phyloP scores from a whole-genome alignment of 768 basidiomycete species.

The Trametes cinnabarina region DNA sequence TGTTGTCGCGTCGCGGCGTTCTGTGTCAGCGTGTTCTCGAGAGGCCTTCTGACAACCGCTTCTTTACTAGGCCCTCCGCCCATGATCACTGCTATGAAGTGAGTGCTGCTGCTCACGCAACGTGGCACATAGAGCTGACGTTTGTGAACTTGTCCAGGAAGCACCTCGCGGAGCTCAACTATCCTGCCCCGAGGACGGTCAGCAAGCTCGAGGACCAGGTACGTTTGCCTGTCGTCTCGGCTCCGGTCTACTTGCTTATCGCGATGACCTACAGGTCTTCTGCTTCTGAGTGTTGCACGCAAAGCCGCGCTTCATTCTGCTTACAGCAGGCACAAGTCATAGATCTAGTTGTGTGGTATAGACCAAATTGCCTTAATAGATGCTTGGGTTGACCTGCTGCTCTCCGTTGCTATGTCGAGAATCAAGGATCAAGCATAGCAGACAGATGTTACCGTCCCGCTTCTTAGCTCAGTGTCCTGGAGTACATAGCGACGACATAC shows the following conservation, averaged over 20 bases:
- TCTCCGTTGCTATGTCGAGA: not conserved
- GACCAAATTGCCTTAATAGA: not conserved
- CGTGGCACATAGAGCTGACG: not conserved
- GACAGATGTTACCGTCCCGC: too few relatives aligned
- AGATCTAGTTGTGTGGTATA: slow-evolving; percentile 7
- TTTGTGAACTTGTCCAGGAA: slow-evolving; percentile 48
- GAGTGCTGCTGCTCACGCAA: slow-evolving; percentile 28
- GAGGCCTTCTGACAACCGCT: not conserved
- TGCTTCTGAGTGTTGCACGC: slow-evolving; percentile 20
- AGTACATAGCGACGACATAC: too few relatives aligned
- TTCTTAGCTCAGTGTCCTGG: too few relatives aligned
- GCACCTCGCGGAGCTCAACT: slow-evolving; percentile 84
- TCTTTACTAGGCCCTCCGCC: slow-evolving; percentile 58
- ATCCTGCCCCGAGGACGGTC: slow-evolving; percentile 82
- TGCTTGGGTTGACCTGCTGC: not conserved
- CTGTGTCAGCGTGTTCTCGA: not conserved
- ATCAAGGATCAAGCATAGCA: not conserved
- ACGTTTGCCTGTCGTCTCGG: slow-evolving; percentile 4
- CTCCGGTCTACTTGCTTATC: not conserved
- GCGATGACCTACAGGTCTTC: slow-evolving; percentile 21
- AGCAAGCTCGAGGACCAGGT: slow-evolving; percentile 93
- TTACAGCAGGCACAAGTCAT: not conserved
- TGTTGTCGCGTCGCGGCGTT: too few relatives aligned
- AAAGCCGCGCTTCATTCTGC: not conserved
- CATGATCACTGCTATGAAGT: slow-evolving; percentile 81